Evolutionary conservation across 768 basidiomycete genomes (phyloP).

Genomic region (Pleurotus pulmonarius): DNA sequence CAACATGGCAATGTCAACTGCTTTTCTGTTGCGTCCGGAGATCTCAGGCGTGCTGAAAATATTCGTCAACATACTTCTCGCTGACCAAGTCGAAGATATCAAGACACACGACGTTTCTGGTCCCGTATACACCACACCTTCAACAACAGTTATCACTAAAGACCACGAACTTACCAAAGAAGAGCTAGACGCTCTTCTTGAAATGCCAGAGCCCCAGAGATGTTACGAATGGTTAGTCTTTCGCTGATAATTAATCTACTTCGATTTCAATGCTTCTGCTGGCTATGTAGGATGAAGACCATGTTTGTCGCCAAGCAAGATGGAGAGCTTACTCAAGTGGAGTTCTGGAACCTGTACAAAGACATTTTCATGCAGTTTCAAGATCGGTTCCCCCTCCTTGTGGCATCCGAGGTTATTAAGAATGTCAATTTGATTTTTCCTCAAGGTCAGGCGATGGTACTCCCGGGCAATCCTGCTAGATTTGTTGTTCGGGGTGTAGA

Average conservation of each 20-base stretch:
- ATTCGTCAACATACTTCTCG: constrained; percentile 61
- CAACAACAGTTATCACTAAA: constrained; percentile 39
- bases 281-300: constrained; percentile 73
- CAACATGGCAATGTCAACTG: constrained; percentile 69
- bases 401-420: constrained; percentile 93
- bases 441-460: constrained; percentile 83
- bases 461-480: constrained; percentile 63
- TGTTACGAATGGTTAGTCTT: constrained; percentile 74
- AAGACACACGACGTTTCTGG: constrained; percentile 56
- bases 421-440: constrained; percentile 85
- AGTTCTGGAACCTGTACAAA: constrained; percentile 94
- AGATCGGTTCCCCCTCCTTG: constrained; percentile 58
- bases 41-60: constrained; percentile 70
- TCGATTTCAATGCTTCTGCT: no score
- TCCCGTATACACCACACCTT: constrained; percentile 53
- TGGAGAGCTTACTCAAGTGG: constrained; percentile 87
- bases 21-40: constrained; percentile 66
- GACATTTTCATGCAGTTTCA: constrained; percentile 67
- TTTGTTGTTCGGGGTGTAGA: constrained; percentile 90
- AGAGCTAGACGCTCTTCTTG: constrained; percentile 58
- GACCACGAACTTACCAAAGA: constrained; percentile 69
- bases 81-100: constrained; percentile 67
- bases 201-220: constrained; percentile 67
- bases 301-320: constrained; percentile 78
- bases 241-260: no score